Percentiles rank a stretch among this genome's conserved stretches.
Evolutionary conservation across 208 protist species (phyloP).

Genomic region (Zelonia costaricensis): DNA sequence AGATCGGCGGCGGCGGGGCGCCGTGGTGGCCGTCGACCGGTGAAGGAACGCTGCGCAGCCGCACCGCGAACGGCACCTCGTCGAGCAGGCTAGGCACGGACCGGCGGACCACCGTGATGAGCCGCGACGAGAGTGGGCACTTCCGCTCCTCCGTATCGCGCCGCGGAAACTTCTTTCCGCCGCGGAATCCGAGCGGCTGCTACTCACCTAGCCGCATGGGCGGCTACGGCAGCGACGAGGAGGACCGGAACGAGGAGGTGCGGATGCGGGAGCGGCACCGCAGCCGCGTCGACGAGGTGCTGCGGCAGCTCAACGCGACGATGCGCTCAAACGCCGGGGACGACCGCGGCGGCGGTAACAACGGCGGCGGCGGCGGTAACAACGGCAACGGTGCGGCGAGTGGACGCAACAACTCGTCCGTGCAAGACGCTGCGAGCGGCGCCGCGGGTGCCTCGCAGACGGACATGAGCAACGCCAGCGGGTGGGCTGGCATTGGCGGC

Average conservation of each 20-base stretch:
- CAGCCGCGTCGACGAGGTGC: slow-evolving; percentile 25
- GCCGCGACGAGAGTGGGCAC: background rate
- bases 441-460: slow-evolving; percentile 2
- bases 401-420: slow-evolving; percentile 9
- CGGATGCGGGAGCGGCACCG: slow-evolving; percentile 24
- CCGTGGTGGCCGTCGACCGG: background rate
- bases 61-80: background rate
- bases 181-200: slow-evolving; percentile 3
- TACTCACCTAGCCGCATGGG: slow-evolving; percentile 26
- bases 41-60: background rate
- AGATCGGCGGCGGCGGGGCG: background rate
- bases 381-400: too few relatives aligned
- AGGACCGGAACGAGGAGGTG: slow-evolving; percentile 9
- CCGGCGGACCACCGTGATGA: background rate
- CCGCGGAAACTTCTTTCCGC: background rate
- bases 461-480: slow-evolving; percentile 12
- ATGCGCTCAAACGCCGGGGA: slow-evolving; percentile 9
- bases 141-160: background rate
- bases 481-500: slow-evolving; percentile 19
- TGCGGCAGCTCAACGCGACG: slow-evolving; percentile 21
- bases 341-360: background rate
- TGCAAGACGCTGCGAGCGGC: background rate
- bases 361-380: too few relatives aligned
- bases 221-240: slow-evolving; percentile 5
- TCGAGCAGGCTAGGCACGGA: background rate